phyloP scores from a whole-genome alignment of 495 filamentous ascomycete genomes.

The Daldinia caldariorum region DNA sequence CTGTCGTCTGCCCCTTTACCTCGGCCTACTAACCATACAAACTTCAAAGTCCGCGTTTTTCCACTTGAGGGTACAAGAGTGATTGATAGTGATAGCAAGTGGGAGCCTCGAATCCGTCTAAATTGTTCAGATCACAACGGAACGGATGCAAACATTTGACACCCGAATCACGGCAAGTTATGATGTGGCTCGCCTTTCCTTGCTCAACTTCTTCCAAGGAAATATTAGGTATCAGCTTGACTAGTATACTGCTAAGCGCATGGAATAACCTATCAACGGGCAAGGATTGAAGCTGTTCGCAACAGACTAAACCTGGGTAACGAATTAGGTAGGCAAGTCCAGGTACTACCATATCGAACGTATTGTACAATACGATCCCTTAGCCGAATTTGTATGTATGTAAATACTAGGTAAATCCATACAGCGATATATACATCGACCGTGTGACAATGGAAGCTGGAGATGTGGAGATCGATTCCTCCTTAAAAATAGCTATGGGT shows the following conservation, averaged over 20 bases:
- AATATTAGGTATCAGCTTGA: background rate
- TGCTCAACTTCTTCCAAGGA: constrained; percentile 22
- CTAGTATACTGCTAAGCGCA: background rate
- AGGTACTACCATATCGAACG: too few relatives aligned
- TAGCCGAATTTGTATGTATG: background rate
- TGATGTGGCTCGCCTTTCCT: constrained; percentile 38
- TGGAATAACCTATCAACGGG: constrained; percentile 21
- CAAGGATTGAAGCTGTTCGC: constrained; percentile 8
- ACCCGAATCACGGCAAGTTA: constrained; percentile 33
- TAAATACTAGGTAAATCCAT: constrained; percentile 1
- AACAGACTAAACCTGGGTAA: constrained; percentile 10
- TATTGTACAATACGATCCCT: too few relatives aligned
- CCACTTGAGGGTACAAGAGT: constrained; percentile 14
- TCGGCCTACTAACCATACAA: constrained; percentile 18
- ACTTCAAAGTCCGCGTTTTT: constrained; percentile 10
- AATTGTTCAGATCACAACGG: constrained; percentile 16
- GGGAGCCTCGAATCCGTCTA: constrained; percentile 16
- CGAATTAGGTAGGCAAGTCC: too few relatives aligned
- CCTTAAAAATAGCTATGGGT: constrained; percentile 40
- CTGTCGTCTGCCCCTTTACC: constrained; percentile 18
- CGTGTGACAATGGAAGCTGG: constrained; percentile 34
- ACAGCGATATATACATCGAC: constrained; percentile 9
- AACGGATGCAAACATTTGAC: constrained; percentile 39
- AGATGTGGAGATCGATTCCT: constrained; percentile 34
- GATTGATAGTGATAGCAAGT: constrained; percentile 15